Conservation (phyloP, 768 basidiomycete species). For the Thelephora ganbajun region DNA sequence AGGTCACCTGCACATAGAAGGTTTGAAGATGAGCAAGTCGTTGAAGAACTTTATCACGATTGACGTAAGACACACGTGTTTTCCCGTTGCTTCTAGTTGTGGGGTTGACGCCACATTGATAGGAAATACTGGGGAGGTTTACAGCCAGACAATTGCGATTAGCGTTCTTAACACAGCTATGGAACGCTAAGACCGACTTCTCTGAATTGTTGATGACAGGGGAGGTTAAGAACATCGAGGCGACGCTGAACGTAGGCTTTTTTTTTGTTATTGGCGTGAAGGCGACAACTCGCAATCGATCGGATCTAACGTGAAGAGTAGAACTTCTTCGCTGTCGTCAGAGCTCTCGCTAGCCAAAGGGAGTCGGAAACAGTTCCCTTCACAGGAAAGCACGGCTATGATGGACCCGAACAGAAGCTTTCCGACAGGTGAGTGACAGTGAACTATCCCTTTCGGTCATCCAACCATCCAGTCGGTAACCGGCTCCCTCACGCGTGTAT, state of each 20-base stretch:
- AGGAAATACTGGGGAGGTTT: slow-evolving; percentile 81
- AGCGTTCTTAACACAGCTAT: slow-evolving; percentile 80
- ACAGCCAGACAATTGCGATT: slow-evolving; percentile 81
- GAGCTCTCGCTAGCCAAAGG: slow-evolving; percentile 59
- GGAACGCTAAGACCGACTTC: slow-evolving; percentile 92
- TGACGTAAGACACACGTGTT: slow-evolving; percentile 35
- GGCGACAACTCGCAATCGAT: background rate
- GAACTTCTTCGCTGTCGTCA: slow-evolving; percentile 91
- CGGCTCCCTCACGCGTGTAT: background rate
- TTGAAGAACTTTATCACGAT: slow-evolving; percentile 99
- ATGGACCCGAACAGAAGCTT: slow-evolving; percentile 55
- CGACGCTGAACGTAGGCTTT: slow-evolving; percentile 62
- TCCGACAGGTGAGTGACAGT: slow-evolving; percentile 35
- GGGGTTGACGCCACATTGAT: slow-evolving; percentile 6
- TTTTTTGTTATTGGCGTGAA: slow-evolving; percentile 3
- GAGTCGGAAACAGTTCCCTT: slow-evolving; percentile 31
- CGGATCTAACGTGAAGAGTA: slow-evolving; percentile 16
- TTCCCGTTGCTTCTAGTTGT: slow-evolving; percentile 1
- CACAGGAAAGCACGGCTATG: slow-evolving; percentile 54
- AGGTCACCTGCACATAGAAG: slow-evolving; percentile 95
- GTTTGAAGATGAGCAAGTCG: slow-evolving; percentile 98
- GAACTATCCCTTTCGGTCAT: background rate
- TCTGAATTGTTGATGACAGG: slow-evolving; percentile 81
- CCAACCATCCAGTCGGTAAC: slow-evolving; percentile 2
- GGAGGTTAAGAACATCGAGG: slow-evolving; percentile 79